phyloP scores from a whole-genome alignment of 1,284 basidiomycete species.

The Austropuccinia psidii region DNA sequence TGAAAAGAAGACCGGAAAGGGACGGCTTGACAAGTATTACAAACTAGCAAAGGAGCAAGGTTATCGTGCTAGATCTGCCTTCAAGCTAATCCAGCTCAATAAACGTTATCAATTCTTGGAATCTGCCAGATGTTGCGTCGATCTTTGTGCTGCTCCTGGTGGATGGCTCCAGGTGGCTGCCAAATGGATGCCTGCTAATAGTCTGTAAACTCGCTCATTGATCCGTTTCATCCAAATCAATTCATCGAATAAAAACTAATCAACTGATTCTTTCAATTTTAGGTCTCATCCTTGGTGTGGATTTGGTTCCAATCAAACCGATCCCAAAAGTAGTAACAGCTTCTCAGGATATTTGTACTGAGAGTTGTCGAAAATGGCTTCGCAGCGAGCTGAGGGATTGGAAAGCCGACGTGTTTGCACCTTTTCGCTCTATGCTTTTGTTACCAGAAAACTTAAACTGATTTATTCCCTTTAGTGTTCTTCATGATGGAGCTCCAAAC shows the following conservation, averaged over 20 bases:
- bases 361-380: conserved; percentile 78
- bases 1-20: conserved; percentile 35
- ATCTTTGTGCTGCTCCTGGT: conserved; percentile 96
- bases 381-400: conserved; percentile 90
- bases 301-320: conserved; percentile 91
- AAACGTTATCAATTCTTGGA: conserved; percentile 94
- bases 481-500: conserved; percentile 99
- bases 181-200: conserved; percentile 97
- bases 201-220: conserved; percentile 55
- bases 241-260: conserved; percentile 42
- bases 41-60: conserved; percentile 74
- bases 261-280: conserved; percentile 29
- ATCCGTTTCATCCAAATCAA: conserved; percentile 44
- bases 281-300: conserved; percentile 60
- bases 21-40: conserved; percentile 42
- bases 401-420: conserved; percentile 80
- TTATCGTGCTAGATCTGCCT: conserved; percentile 97
- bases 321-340: conserved; percentile 91
- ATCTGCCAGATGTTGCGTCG: conserved; percentile 85
- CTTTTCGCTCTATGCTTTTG: not conserved
- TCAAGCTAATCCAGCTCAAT: conserved; percentile 98
- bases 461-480: conserved; percentile 53
- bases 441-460: not conserved
- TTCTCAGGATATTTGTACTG: conserved; percentile 88
- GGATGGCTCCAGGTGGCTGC: conserved; percentile 98